phyloP scores from a whole-genome alignment of 306 rosid species.

The Castanea sativa region DNA sequence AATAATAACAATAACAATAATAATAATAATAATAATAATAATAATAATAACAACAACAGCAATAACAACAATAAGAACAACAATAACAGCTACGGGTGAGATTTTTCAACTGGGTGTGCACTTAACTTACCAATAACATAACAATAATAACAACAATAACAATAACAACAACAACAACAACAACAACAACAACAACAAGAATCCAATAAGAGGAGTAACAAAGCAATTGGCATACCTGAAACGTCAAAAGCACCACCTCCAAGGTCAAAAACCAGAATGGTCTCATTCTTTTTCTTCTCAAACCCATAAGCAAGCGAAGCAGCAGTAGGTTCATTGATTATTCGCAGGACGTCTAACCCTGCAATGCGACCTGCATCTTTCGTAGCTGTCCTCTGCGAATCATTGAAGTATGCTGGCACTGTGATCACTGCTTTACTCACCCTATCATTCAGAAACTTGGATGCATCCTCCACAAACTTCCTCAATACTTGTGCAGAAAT shows the following conservation, averaged over 20 bases:
- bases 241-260: slow-evolving; percentile 99
- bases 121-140: no score
- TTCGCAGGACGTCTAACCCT: slow-evolving; percentile 92
- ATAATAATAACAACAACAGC: no score
- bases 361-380: slow-evolving; percentile 98
- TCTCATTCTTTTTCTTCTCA: slow-evolving; percentile 89
- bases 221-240: slow-evolving; percentile 49
- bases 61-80: no score
- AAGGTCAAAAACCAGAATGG: slow-evolving; percentile 95
- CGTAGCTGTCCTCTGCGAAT: slow-evolving; percentile 44
- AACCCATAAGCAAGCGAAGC: slow-evolving; percentile 97
- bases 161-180: no score
- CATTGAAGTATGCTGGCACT: slow-evolving; percentile 30
- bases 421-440: slow-evolving; percentile 95
- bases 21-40: no score
- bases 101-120: no score
- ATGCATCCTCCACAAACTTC: slow-evolving; percentile 97
- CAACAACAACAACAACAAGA: no score
- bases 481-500: slow-evolving; percentile 96
- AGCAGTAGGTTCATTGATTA: slow-evolving; percentile 94
- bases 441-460: slow-evolving; percentile 87
- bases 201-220: neutral
- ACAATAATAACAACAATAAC: no score
- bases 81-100: no score
- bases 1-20: no score